A percentile compares a stretch with the other conserved stretches of the same genome.
Evolutionary conservation across 805 yeast genomes (phyloP).

Genomic region (Kluyveromyces wickerhamii): DNA sequence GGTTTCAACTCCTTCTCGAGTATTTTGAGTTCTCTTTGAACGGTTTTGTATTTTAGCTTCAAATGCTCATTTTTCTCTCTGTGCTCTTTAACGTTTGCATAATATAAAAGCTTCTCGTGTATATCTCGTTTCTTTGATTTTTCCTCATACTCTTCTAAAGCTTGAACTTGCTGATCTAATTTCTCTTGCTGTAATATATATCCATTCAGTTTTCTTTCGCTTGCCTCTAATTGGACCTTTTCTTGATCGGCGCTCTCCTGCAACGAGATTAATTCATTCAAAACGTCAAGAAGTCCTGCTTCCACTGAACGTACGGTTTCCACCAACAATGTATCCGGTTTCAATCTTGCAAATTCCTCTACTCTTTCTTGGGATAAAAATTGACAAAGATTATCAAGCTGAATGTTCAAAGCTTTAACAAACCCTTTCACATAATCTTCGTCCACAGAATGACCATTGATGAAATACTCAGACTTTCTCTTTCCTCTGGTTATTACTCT

Average conservation of each 20-base stretch:
- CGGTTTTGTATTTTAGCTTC: constrained; percentile 23
- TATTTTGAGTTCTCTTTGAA: constrained; percentile 22
- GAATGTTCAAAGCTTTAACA: constrained; percentile 55
- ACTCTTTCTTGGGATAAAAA: constrained; percentile 94
- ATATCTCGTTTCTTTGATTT: constrained; percentile 39
- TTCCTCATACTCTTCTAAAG: constrained; percentile 38
- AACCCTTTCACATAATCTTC: constrained; percentile 41
- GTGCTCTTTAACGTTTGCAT: constrained; percentile 39
- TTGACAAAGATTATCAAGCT: constrained; percentile 86
- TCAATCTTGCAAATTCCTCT: constrained; percentile 77
- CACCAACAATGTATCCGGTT: constrained; percentile 61
- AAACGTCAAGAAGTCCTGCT: constrained; percentile 47
- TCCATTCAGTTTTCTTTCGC: constrained; percentile 24
- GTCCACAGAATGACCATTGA: constrained; percentile 35
- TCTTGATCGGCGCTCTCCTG: constrained; percentile 37
- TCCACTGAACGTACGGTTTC: constrained; percentile 82
- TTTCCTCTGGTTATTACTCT: constrained; percentile 38
- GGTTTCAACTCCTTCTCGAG: constrained; percentile 22
- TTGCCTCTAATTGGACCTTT: constrained; percentile 32
- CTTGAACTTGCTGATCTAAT: constrained; percentile 42
- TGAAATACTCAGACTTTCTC: constrained; percentile 42
- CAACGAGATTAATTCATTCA: constrained; percentile 45
- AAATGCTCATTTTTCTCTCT: constrained; percentile 23
- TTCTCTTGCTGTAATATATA: constrained; percentile 31
- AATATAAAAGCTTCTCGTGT: constrained; percentile 42